Evolutionary conservation across 495 filamentous ascomycete genomes (phyloP).

Genomic region (Aspergillus sparsus): DNA sequence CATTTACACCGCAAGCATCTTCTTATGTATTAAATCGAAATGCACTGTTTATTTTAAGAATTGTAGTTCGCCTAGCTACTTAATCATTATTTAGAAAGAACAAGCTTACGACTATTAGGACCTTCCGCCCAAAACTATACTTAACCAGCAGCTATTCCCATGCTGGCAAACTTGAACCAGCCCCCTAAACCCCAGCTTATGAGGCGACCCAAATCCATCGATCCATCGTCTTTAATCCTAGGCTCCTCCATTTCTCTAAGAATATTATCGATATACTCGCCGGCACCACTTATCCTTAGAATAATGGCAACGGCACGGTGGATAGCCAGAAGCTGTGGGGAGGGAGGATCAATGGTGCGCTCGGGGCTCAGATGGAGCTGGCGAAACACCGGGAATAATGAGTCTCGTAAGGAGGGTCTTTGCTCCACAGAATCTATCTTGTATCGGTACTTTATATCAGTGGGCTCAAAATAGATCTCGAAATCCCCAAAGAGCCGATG

Average conservation of each 20-base stretch:
- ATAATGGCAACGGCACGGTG: slow-evolving; percentile 38
- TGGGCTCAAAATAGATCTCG: slow-evolving; percentile 29
- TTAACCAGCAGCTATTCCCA: background rate
- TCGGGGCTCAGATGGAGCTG: slow-evolving; percentile 30
- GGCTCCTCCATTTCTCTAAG: slow-evolving; percentile 7
- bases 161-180: no score
- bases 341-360: slow-evolving; percentile 33
- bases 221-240: slow-evolving; percentile 8
- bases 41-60: no score
- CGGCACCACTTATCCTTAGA: slow-evolving; percentile 6
- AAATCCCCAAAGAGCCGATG: slow-evolving; percentile 32
- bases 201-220: background rate
- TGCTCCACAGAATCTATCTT: slow-evolving; percentile 30
- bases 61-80: no score
- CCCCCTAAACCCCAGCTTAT: background rate
- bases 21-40: no score
- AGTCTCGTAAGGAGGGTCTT: slow-evolving; percentile 28
- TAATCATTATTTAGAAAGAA: no score
- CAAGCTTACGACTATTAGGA: no score
- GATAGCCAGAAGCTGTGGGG: slow-evolving; percentile 34
- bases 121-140: background rate
- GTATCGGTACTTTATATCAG: slow-evolving; percentile 24
- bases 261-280: slow-evolving; percentile 9
- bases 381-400: slow-evolving; percentile 32
- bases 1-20: no score